Base-by-base conservation (phyloP, 2,329 filamentous ascomycete genomes). In the Aspergillus amoenus region DNA sequence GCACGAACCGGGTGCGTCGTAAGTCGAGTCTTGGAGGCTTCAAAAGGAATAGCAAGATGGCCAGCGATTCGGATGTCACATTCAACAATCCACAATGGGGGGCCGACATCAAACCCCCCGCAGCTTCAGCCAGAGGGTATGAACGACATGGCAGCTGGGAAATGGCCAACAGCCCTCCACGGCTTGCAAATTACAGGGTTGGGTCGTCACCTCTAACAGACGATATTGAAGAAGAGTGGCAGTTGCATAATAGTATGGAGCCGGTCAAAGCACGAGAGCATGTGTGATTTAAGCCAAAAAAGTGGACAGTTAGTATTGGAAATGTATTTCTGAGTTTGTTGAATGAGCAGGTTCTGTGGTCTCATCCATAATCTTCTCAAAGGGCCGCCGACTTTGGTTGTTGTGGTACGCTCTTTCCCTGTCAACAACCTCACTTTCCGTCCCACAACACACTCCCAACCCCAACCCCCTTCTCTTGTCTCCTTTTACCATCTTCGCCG, bases 101-200 rank as follows among this genome's bases (percentile, higher is more conserved):
- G 12, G 77, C 71, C 2, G 75, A 64, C 9, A 66, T 65, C 52
- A 71, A 70, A 42, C 68, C 68, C n/a, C 69, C 68, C 55, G 68
- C 68, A 6, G 65, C 70, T 7, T 57, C 66, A 55, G 66, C 71
- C 18, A 72, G 71, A 15, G 76, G 76, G 2, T 79, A 84, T 66
- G 82, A 84, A 69, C 72, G 82, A 43, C 73, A 80, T 17, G 82
- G 81, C 0, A 85, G 82, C 58, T 86, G 83, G 83, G 83, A 85
- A 66, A 68, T 85, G 69, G 75, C 76, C 52, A 63, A 73, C 44
- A 71, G 63, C 55, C 40, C 60, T 39, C 61, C 61, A 45, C 49
- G 53, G 41, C 53, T 61, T 27, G 60, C 61, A 17, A 54, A 56
- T 27, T 58, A 63, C 17, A 55, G 59, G 22, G 47, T 57, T 6